A percentile compares a stretch with the other conserved stretches of the same genome.
phyloP scores from a whole-genome alignment of 345 rosid genomes.

The Eucalyptus tenuipes region DNA sequence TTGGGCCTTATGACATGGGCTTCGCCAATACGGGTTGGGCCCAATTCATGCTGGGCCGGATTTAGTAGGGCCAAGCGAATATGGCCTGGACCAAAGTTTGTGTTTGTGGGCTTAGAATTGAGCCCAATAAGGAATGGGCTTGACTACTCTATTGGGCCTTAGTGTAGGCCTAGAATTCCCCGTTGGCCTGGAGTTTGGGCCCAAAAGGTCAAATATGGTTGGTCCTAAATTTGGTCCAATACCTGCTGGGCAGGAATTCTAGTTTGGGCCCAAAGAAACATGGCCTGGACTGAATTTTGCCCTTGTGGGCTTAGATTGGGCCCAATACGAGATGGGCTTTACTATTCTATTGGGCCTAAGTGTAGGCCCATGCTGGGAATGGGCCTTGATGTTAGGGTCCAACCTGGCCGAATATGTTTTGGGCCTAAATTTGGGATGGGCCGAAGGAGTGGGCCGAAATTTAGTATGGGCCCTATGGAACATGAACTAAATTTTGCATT shows the following conservation, averaged over 20 bases:
- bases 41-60: too few species aligned
- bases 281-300: too few species aligned
- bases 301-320: not conserved
- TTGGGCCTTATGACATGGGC: not conserved
- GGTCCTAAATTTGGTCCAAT: not conserved
- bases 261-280: not conserved
- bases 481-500: not conserved
- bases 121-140: not conserved
- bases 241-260: not conserved
- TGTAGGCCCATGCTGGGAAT: not conserved
- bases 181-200: too few species aligned
- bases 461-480: not conserved
- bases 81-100: not conserved
- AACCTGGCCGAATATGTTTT: too few species aligned
- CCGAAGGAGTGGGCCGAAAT: accelerated
- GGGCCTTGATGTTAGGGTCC: too few species aligned
- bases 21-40: not conserved
- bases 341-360: not conserved
- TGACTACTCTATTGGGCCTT: too few species aligned
- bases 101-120: not conserved
- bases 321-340: not conserved
- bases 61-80: not conserved
- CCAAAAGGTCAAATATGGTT: too few species aligned
- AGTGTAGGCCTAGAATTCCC: too few species aligned
- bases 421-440: not conserved